phyloP scores from a whole-genome alignment of 441 rosid species.

The Aleurites moluccanus region DNA sequence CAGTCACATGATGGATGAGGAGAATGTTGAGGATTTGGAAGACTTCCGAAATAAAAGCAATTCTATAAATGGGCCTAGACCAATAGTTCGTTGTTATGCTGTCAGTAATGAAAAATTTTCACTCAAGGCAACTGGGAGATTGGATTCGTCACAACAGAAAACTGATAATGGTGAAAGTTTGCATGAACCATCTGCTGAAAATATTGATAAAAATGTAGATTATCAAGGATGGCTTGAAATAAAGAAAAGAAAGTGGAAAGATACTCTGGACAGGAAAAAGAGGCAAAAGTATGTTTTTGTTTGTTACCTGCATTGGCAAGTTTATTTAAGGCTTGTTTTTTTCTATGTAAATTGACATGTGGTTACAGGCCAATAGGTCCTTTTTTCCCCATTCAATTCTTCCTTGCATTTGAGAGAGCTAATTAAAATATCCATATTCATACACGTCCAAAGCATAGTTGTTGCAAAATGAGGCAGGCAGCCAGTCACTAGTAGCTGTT shows the following conservation, averaged over 20 bases:
- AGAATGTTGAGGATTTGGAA: conserved; percentile 69
- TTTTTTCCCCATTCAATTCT: background rate
- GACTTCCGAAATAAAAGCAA: conserved; percentile 61
- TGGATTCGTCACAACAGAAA: conserved; percentile 30
- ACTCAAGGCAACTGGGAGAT: conserved; percentile 28
- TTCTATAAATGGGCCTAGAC: conserved; percentile 56
- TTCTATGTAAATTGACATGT: conserved; percentile 1
- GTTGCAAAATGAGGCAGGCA: background rate
- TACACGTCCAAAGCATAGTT: background rate
- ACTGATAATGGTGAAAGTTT: conserved; percentile 22
- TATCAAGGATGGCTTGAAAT: conserved; percentile 97
- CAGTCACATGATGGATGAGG: conserved; percentile 33
- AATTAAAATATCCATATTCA: background rate
- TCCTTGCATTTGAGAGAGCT: background rate
- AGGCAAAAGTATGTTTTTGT: conserved; percentile 58
- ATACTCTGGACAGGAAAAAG: conserved; percentile 61
- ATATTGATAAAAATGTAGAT: conserved; percentile 70
- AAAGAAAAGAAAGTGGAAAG: conserved; percentile 96
- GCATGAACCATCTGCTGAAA: conserved; percentile 38
- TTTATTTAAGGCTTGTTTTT: conserved; percentile 1
- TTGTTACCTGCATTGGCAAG: background rate
- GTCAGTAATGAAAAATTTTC: conserved; percentile 38
- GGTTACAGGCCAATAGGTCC: background rate
- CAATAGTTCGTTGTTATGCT: conserved; percentile 67
- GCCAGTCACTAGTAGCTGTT: background rate